A percentile compares a stretch with the other conserved stretches of the same genome.
Conservation (phyloP, 257 asterid genomes). For the Scutellaria galericulata region DNA sequence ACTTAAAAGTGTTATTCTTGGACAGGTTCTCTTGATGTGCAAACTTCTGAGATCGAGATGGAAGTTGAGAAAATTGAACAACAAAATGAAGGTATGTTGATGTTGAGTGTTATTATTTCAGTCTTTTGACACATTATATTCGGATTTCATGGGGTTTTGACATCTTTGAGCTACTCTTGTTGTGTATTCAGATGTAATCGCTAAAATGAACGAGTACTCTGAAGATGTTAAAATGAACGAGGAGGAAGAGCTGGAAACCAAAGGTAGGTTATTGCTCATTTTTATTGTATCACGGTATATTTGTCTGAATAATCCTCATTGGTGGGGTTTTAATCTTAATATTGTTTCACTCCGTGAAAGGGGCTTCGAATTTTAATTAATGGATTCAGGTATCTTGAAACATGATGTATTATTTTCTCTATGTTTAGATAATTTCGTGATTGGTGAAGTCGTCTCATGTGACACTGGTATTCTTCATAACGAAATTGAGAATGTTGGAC, state of each 20-base stretch:
- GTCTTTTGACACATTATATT: not conserved
- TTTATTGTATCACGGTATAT: too few species aligned
- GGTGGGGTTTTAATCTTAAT: too few species aligned
- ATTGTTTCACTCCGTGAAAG: too few species aligned
- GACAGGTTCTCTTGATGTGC: constrained; percentile 20
- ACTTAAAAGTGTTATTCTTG: not conserved
- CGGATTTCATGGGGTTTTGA: not conserved
- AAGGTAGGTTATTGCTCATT: constrained; percentile 1
- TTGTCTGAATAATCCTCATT: too few species aligned
- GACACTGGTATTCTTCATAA: too few species aligned
- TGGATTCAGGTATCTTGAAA: too few species aligned
- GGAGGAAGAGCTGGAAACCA: constrained; percentile 7
- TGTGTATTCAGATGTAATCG: constrained; percentile 13
- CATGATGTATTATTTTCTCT: too few species aligned
- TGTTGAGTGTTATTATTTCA: not conserved
- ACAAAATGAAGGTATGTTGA: constrained; percentile 28
- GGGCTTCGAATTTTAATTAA: too few species aligned
- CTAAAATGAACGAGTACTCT: not conserved
- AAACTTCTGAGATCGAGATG: constrained; percentile 16
- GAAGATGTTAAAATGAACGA: constrained; percentile 25
- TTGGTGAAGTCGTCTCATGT: too few species aligned
- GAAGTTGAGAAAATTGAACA: not conserved
- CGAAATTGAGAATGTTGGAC: too few species aligned
- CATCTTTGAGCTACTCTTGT: not conserved
- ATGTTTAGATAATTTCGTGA: too few species aligned